Evolutionary conservation across 805 yeast genomes (phyloP).

Genomic region (Metschnikowia cubensis): DNA sequence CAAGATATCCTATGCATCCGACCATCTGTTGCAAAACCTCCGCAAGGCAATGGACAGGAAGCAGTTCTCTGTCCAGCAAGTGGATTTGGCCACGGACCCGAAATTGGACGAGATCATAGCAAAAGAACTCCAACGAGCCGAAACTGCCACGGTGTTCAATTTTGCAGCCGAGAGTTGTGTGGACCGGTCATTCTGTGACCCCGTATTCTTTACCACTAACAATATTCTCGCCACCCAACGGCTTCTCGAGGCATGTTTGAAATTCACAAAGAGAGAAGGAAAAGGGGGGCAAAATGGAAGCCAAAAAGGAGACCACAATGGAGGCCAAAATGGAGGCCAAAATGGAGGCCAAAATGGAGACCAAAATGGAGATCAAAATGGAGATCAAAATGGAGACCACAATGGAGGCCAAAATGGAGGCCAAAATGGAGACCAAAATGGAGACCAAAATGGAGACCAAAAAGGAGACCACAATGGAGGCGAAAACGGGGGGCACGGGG

Average conservation of each 20-base stretch:
- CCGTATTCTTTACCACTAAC: conserved; percentile 40
- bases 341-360: too few species aligned
- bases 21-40: conserved; percentile 24
- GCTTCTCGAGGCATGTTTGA: conserved; percentile 36
- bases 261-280: neutral
- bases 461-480: too few species aligned
- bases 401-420: too few species aligned
- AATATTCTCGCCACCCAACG: conserved; percentile 47
- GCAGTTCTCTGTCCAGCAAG: conserved; percentile 23
- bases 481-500: too few species aligned
- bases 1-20: conserved; percentile 44
- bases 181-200: conserved; percentile 46
- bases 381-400: too few species aligned
- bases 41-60: conserved; percentile 8
- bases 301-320: neutral
- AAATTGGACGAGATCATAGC: conserved; percentile 18
- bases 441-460: too few species aligned
- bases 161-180: conserved; percentile 57
- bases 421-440: too few species aligned
- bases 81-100: conserved; percentile 32
- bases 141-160: conserved; percentile 33
- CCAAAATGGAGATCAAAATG: too few species aligned
- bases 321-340: too few species aligned
- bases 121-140: conserved; percentile 6
- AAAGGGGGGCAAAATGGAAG: neutral